Evolutionary conservation across 768 basidiomycete genomes (phyloP).

Genomic region (Lactarius psammicola): DNA sequence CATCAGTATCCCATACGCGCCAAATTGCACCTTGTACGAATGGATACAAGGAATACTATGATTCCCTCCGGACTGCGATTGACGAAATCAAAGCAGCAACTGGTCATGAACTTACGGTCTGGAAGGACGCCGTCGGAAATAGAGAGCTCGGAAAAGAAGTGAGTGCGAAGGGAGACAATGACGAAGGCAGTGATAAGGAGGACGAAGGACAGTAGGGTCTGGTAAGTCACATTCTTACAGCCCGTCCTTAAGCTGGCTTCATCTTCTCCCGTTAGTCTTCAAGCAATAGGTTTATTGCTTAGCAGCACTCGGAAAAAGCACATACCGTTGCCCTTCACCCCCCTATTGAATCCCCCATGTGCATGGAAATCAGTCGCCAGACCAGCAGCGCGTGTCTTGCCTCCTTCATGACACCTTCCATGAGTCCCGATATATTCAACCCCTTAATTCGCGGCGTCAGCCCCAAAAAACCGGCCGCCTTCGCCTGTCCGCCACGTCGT

Average conservation of each 20-base stretch:
- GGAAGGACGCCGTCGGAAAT: slow-evolving; percentile 72
- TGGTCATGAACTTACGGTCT: slow-evolving; percentile 68
- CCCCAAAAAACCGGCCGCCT: not conserved
- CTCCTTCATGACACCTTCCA: not conserved
- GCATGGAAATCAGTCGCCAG: not conserved
- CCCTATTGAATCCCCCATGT: not conserved
- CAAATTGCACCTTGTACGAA: slow-evolving; percentile 27
- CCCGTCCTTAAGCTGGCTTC: not conserved
- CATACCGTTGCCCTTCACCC: not conserved
- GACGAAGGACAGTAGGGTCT: slow-evolving; percentile 1
- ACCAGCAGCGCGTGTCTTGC: not conserved
- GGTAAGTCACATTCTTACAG: not conserved
- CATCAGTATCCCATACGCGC: slow-evolving; percentile 32
- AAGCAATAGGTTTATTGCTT: not conserved
- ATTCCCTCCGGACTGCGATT: slow-evolving; percentile 48
- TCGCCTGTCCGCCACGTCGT: not conserved
- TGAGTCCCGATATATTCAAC: not conserved
- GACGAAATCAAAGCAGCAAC: slow-evolving; percentile 50
- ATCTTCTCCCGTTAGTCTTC: not conserved
- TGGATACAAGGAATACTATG: slow-evolving; percentile 47
- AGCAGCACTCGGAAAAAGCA: not conserved
- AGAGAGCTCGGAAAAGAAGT: slow-evolving; percentile 60
- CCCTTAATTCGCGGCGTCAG: not conserved
- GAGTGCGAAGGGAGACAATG: slow-evolving; percentile 46
- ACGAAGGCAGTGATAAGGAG: slow-evolving; percentile 47